Percentiles rank a stretch among this genome's conserved stretches.
Evolutionary conservation across 306 rosid genomes (phyloP).

Genomic region (Vicia villosa): DNA sequence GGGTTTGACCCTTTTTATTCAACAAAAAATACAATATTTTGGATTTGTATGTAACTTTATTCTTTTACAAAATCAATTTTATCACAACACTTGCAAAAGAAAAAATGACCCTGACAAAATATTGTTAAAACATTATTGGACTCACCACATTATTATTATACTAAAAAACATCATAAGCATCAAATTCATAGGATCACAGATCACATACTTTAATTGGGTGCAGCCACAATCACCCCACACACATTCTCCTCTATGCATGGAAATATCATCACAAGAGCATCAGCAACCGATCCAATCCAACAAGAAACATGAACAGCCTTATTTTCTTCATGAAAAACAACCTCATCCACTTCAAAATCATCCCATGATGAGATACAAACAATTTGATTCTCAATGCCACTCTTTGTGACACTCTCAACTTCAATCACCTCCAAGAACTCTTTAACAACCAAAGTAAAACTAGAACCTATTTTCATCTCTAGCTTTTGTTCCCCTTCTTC

Average conservation of each 20-base stretch:
- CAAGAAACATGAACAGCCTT: slow-evolving; percentile 47
- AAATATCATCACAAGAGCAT: slow-evolving; percentile 40
- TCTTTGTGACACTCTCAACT: slow-evolving; percentile 35
- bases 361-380: slow-evolving; percentile 40
- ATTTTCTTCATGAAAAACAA: slow-evolving; percentile 48
- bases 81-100: too few relatives aligned
- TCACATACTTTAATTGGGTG: slow-evolving; percentile 7
- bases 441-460: slow-evolving; percentile 35
- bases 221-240: slow-evolving; percentile 30
- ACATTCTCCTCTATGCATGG: slow-evolving; percentile 30
- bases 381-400: not conserved
- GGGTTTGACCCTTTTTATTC: too few relatives aligned
- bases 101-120: too few relatives aligned
- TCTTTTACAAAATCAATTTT: too few relatives aligned
- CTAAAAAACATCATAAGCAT: not conserved
- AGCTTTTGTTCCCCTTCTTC: slow-evolving; percentile 45
- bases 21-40: too few relatives aligned
- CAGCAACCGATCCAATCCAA: slow-evolving; percentile 47
- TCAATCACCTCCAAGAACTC: slow-evolving; percentile 27
- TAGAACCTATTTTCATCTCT: slow-evolving; percentile 29
- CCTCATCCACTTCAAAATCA: slow-evolving; percentile 45
- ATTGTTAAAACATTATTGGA: too few relatives aligned
- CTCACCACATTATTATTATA: too few relatives aligned
- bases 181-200: not conserved
- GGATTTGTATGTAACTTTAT: too few relatives aligned